Evolutionary conservation across 805 yeast species (phyloP).

Genomic region (Metschnikowia borealis): DNA sequence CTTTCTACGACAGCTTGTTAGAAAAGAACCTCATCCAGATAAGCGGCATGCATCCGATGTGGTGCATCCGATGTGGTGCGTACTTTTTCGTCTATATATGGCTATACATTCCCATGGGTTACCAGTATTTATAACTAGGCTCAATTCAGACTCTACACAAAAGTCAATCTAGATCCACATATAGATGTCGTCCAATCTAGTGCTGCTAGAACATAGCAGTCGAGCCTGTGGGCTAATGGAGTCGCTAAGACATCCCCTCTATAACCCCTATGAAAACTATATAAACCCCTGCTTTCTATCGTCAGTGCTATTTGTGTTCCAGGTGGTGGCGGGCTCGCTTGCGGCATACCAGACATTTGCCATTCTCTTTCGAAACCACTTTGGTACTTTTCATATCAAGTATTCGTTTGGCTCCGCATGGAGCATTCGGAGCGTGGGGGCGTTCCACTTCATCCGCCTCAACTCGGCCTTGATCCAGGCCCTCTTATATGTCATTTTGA

Average conservation of each 20-base stretch:
- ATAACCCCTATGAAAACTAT: constrained; percentile 21
- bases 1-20: too few species aligned
- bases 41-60: too few species aligned
- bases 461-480: constrained; percentile 16
- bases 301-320: constrained; percentile 9
- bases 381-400: constrained; percentile 21
- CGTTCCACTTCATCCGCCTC: constrained; percentile 14
- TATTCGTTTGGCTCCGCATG: constrained; percentile 23
- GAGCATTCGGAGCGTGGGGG: constrained; percentile 15
- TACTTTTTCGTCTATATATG: too few species aligned
- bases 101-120: too few species aligned
- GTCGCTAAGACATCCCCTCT: constrained; percentile 21
- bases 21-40: too few species aligned
- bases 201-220: neutral
- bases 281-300: constrained; percentile 30
- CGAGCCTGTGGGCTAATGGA: constrained; percentile 8
- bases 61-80: too few species aligned
- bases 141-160: too few species aligned
- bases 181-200: neutral
- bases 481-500: constrained; percentile 12
- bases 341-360: constrained; percentile 16
- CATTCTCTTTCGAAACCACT: constrained; percentile 17
- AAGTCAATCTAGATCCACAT: too few species aligned
- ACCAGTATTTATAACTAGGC: too few species aligned
- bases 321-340: constrained; percentile 13